These are phyloP conservation scores for Globisporangium mamillatum DNA, from an alignment of 352 stramenopile species.

Conservation along the genomic window DNA sequence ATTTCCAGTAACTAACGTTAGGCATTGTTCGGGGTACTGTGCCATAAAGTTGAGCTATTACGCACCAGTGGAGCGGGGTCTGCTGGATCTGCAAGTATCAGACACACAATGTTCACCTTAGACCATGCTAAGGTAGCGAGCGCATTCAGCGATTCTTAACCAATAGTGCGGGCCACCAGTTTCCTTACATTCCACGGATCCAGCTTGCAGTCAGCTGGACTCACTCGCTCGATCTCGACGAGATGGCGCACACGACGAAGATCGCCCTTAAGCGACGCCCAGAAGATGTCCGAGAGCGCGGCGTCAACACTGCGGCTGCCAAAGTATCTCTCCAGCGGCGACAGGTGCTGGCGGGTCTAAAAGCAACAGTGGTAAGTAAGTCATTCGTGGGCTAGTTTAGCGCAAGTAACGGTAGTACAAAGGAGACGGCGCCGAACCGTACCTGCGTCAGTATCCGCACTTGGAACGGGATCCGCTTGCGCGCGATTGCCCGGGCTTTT, in stretches of 20 bases:
- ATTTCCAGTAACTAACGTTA: not conserved
- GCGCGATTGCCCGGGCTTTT: conserved; percentile 43
- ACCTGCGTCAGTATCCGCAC: conserved; percentile 61
- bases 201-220: conserved; percentile 35
- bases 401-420: too few relatives aligned
- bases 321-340: conserved; percentile 71
- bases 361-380: too few relatives aligned
- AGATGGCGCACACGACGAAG: conserved; percentile 50
- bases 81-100: conserved; percentile 45
- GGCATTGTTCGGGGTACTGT: too few relatives aligned
- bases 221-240: conserved; percentile 55
- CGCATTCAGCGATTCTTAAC: not conserved
- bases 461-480: conserved; percentile 65
- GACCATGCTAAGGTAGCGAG: not conserved
- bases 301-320: conserved; percentile 42
- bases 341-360: conserved; percentile 36
- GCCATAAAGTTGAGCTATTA: not conserved
- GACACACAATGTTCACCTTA: too few relatives aligned
- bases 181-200: conserved; percentile 68
- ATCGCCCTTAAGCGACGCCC: conserved; percentile 63
- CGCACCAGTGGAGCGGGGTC: conserved; percentile 66
- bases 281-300: conserved; percentile 67
- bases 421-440: too few relatives aligned
- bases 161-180: not conserved
- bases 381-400: too few relatives aligned